A percentile compares a stretch with the other conserved stretches of the same genome.
phyloP scores from a whole-genome alignment of 352 stramenopile genomes.

The Phytophthora vignae region DNA sequence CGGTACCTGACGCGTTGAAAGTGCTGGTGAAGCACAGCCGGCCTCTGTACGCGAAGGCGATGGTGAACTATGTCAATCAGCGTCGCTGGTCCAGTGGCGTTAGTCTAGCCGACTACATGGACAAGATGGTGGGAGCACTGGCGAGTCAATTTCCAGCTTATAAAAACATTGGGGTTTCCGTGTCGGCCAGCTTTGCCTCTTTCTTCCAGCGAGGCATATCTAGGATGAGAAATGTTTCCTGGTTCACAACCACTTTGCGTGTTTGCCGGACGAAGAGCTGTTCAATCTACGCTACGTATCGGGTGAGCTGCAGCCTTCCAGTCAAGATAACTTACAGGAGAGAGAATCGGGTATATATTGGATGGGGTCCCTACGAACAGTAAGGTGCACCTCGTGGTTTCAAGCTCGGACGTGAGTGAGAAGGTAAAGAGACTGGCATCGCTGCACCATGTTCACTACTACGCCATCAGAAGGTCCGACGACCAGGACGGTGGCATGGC shows the following conservation, averaged over 20 bases:
- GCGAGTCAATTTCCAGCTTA: no score
- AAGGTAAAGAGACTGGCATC: not conserved
- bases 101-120: no score
- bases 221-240: not conserved
- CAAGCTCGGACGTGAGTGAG: not conserved
- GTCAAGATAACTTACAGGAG: not conserved
- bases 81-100: no score
- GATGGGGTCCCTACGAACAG: not conserved
- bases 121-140: no score
- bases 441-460: not conserved
- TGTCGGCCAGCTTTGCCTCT: no score
- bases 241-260: not conserved
- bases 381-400: not conserved
- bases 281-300: not conserved
- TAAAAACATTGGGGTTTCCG: no score
- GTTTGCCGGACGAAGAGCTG: not conserved
- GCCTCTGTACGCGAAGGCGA: no score
- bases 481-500: not conserved
- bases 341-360: not conserved
- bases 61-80: no score
- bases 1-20: no score
- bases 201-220: no score
- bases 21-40: no score
- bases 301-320: not conserved
- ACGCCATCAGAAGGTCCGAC: not conserved